Evolutionary conservation across 805 yeast species (phyloP), one percentile per base, ranked within the genome.

Genomic region (Starmerella stigmatis): DNA sequence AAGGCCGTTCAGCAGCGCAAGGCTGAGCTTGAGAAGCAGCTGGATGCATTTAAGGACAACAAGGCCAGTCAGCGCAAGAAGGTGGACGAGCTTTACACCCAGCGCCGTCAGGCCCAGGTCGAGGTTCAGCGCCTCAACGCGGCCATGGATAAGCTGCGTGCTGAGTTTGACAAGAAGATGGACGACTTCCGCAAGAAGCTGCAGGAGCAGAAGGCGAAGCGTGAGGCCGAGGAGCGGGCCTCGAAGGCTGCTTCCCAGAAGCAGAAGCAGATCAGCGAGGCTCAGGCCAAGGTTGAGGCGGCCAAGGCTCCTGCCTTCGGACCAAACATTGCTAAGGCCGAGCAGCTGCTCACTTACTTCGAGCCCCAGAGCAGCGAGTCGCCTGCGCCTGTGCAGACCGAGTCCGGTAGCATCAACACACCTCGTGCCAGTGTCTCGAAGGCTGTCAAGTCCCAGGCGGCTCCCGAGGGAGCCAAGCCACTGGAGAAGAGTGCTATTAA

Each of bases 281-380:
- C 84, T 56, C 71, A 75, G 59, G 76, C 76, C 59, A 75, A 83
- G 69, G 73, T 77, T 43, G 82, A 77, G 51, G 86, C 86, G 38
- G 76, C 82, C 22, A 64, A 66, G 35, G 66, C 67, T 56, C 95
- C 97, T 23, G 97, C 96, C 22, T 88, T 81, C 67, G 76, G 80
- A 48, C 67, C 67, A 36, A 94, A 92, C 67, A 80, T 89, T 57
- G 72, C 72, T 54, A 70, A 80, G 51, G 82, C 92, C 58, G 84
- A 86, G 64, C 68, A 73, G 45, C 71, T 86, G 61, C 71, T 88
- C 61, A 60, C 67, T 29, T 75, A 75, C 65, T 84, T 92, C 56
- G 94, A 86, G 60, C 92, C 94, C 55, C 60, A 79, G 38, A 78
- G 75, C 65, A 8, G 26, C 13, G 77, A 81, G 43, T 58, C 60